Conservation (phyloP, 768 basidiomycete species). For the Trametes meyenii region DNA sequence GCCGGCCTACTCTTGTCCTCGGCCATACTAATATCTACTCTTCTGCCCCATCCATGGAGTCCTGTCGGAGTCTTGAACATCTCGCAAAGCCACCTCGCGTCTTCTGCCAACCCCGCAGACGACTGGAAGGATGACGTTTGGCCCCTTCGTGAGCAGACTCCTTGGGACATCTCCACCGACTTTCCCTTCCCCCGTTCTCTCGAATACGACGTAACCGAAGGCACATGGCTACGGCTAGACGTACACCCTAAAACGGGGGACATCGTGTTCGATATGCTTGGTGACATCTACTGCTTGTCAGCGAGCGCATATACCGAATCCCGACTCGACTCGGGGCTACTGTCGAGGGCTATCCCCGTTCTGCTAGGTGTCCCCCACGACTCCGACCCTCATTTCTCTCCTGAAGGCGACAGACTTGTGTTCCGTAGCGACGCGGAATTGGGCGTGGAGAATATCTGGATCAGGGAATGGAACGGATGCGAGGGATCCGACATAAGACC, state of each 20-base stretch:
- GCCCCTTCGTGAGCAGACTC: slow-evolving; percentile 58
- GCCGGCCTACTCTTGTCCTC: slow-evolving; percentile 13
- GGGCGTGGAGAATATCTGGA: slow-evolving; percentile 78
- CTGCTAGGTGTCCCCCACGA: slow-evolving; percentile 69
- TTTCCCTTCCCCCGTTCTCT: slow-evolving; percentile 68
- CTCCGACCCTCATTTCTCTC: slow-evolving; percentile 74
- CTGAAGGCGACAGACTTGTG: slow-evolving; percentile 61
- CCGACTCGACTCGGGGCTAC: slow-evolving; percentile 27
- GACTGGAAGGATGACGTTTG: slow-evolving; percentile 58
- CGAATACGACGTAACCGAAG: slow-evolving; percentile 70
- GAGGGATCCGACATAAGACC: slow-evolving; percentile 57
- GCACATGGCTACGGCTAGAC: slow-evolving; percentile 77
- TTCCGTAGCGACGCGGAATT: slow-evolving; percentile 75
- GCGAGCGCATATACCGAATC: slow-evolving; percentile 40
- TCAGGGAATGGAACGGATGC: slow-evolving; percentile 69
- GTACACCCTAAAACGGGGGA: slow-evolving; percentile 72
- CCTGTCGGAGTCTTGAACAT: background rate
- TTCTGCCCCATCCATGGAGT: slow-evolving; percentile 13
- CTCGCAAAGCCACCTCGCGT: background rate
- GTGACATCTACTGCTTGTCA: slow-evolving; percentile 74
- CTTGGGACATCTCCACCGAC: slow-evolving; percentile 79
- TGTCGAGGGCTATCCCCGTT: slow-evolving; percentile 57
- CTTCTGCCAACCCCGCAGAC: slow-evolving; percentile 24
- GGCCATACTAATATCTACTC: slow-evolving; percentile 18
- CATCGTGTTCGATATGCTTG: slow-evolving; percentile 74